Evolutionary conservation across 352 stramenopile species (phyloP).

Genomic region (Phytophthora aleatoria): DNA sequence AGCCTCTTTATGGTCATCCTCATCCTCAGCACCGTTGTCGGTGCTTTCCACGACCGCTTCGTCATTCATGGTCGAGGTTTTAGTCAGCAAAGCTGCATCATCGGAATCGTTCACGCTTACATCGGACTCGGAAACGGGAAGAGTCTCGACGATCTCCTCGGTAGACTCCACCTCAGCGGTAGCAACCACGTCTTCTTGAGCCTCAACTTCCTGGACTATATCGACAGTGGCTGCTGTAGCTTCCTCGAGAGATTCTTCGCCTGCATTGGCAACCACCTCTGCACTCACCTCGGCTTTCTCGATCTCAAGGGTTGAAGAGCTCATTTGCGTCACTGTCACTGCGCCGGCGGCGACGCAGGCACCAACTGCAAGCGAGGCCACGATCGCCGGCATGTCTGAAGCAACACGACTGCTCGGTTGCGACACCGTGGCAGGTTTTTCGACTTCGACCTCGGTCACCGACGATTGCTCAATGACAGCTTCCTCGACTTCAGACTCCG

Average conservation of each 20-base stretch:
- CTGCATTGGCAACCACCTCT: not conserved
- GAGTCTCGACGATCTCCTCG: not conserved
- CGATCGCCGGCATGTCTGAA: conserved; percentile 20
- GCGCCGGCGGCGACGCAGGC: not conserved
- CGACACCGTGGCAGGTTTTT: not conserved
- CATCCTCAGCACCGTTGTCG: not conserved
- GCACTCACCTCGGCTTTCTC: not conserved
- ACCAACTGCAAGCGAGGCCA: conserved; percentile 20
- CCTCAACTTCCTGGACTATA: not conserved
- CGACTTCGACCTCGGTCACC: not conserved
- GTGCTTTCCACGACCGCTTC: not conserved
- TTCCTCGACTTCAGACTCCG: not conserved
- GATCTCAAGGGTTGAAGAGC: not conserved
- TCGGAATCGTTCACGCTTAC: not conserved
- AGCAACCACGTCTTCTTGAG: not conserved
- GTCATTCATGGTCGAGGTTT: not conserved
- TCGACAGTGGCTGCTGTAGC: not conserved
- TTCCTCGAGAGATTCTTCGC: not conserved
- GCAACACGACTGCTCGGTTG: not conserved
- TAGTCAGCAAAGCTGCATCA: no score
- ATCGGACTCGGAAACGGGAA: conserved; percentile 1
- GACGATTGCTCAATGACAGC: not conserved
- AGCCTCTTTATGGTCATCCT: not conserved
- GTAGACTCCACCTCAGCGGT: not conserved
- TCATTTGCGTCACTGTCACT: not conserved